Conservation (phyloP, 805 yeast genomes). For the Saturnispora quitensis region DNA sequence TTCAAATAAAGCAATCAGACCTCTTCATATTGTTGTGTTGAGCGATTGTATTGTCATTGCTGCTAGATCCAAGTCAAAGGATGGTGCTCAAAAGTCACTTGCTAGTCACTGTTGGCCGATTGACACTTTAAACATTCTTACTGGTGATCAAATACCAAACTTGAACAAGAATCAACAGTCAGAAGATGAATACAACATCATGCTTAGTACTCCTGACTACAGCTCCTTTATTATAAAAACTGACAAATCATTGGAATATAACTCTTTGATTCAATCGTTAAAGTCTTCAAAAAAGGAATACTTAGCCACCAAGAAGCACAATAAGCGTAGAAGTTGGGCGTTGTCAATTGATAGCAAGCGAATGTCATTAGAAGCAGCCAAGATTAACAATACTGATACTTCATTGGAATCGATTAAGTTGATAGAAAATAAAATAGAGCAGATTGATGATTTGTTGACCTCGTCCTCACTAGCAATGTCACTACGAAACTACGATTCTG, state of each 20-base stretch:
- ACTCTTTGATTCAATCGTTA: not conserved
- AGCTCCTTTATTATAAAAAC: slow-evolving; percentile 5
- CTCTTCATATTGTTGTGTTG: slow-evolving; percentile 65
- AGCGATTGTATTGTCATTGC: slow-evolving; percentile 76
- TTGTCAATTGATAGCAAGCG: not conserved
- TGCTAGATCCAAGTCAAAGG: slow-evolving; percentile 27
- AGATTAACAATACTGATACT: slow-evolving; percentile 25
- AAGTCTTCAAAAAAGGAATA: not conserved
- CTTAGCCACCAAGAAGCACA: not conserved
- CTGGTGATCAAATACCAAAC: slow-evolving; percentile 38
- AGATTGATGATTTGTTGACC: slow-evolving; percentile 39
- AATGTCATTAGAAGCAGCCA: slow-evolving; percentile 30
- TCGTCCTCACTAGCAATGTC: slow-evolving; percentile 43
- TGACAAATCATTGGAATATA: not conserved
- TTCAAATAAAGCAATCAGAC: slow-evolving; percentile 70
- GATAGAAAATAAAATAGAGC: slow-evolving; percentile 12
- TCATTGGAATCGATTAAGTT: slow-evolving; percentile 15
- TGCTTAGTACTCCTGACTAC: not conserved
- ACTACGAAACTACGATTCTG: slow-evolving; percentile 36
- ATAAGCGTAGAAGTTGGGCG: slow-evolving; percentile 4
- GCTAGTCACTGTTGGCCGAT: slow-evolving; percentile 74
- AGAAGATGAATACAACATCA: not conserved
- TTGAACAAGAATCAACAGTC: slow-evolving; percentile 40
- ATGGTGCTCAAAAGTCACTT: slow-evolving; percentile 27
- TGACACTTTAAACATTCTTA: slow-evolving; percentile 12